phyloP scores from a whole-genome alignment of 192 early-diverging fungal genomes.

The Coemansia sp. region DNA sequence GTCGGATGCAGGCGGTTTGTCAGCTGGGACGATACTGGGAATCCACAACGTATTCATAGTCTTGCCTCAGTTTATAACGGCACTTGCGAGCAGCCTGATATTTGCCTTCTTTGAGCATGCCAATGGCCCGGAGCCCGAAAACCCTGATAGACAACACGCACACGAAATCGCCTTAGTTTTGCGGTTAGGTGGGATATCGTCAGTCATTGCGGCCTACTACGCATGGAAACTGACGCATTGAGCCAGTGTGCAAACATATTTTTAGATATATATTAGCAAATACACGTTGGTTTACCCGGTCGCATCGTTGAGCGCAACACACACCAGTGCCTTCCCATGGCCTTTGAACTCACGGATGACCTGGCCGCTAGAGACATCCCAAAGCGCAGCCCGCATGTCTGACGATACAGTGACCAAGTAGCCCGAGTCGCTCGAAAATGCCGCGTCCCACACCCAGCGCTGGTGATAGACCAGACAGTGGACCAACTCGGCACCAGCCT shows the following conservation, averaged over 20 bases:
- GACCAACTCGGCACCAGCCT: constrained; percentile 37
- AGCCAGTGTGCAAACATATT: neutral
- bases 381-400: constrained; percentile 51
- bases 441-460: constrained; percentile 58
- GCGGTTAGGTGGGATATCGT: constrained; percentile 42
- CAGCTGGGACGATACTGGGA: constrained; percentile 81
- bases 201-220: constrained; percentile 36
- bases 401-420: constrained; percentile 57
- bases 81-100: constrained; percentile 71
- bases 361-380: constrained; percentile 41
- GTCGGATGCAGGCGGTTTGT: constrained; percentile 21
- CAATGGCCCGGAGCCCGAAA: constrained; percentile 20
- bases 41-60: constrained; percentile 97
- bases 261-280: no score
- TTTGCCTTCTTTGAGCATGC: constrained; percentile 68
- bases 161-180: constrained; percentile 46
- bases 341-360: constrained; percentile 58
- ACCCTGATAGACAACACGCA: constrained; percentile 35
- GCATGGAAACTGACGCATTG: constrained; percentile 30
- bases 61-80: constrained; percentile 89
- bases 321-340: constrained; percentile 52
- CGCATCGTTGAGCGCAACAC: constrained; percentile 56
- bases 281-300: constrained; percentile 12
- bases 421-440: constrained; percentile 52
- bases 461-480: constrained; percentile 46